phyloP scores from a whole-genome alignment of 139 green algal species.

The Zygnema cylindricum region DNA sequence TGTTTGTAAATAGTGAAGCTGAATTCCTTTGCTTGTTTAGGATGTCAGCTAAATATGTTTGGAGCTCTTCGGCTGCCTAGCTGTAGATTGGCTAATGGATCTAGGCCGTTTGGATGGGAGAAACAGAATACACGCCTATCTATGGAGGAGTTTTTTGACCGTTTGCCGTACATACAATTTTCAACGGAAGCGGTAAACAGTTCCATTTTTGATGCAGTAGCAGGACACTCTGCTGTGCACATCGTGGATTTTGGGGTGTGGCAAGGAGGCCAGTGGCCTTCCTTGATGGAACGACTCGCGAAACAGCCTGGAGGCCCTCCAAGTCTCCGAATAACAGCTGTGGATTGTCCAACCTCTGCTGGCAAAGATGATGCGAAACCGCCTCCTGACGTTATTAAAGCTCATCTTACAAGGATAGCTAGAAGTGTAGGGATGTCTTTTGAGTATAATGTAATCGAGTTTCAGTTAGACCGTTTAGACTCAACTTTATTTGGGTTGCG shows the following conservation, averaged over 20 bases:
- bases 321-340: background rate
- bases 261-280: background rate
- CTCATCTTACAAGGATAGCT: background rate
- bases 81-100: no score
- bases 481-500: background rate
- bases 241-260: slow-evolving; percentile 2
- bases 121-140: no score
- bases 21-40: no score
- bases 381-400: background rate
- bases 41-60: no score
- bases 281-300: background rate
- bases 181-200: background rate
- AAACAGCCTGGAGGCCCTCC: background rate
- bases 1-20: no score
- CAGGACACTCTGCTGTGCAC: background rate
- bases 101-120: no score
- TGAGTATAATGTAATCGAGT: slow-evolving; percentile 19
- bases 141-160: no score
- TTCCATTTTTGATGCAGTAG: background rate
- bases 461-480: background rate
- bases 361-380: background rate
- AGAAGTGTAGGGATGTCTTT: slow-evolving; percentile 27
- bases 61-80: no score
- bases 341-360: background rate
- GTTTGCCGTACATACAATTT: background rate